A percentile compares a stretch with the other conserved stretches of the same genome.
Conservation (phyloP, 441 rosid genomes). For the Lepidium campestre region DNA sequence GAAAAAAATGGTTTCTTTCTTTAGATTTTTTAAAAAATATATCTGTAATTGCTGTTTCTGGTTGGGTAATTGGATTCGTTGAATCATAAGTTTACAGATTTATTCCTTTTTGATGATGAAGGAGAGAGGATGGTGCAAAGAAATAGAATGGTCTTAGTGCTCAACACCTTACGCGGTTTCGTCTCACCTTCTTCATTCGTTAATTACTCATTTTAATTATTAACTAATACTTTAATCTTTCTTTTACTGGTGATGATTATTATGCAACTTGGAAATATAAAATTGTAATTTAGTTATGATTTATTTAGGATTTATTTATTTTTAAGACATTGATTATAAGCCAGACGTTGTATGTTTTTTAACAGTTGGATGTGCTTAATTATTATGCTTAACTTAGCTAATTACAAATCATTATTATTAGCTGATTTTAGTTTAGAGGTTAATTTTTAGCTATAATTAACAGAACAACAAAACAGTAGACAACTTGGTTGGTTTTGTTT, state of each 20-base stretch:
- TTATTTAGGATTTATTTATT: not conserved
- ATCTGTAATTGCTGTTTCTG: constrained; percentile 18
- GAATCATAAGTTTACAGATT: constrained; percentile 13
- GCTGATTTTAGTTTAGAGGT: constrained; percentile 1
- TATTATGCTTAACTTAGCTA: not conserved
- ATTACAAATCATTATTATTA: not conserved
- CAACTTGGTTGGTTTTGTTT: not conserved
- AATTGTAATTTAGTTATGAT: not conserved
- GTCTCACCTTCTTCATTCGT: constrained; percentile 29
- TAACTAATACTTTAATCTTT: not conserved
- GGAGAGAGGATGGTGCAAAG: constrained; percentile 15
- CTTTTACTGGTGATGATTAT: constrained; percentile 12
- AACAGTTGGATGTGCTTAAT: not conserved
- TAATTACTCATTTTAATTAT: constrained; percentile 3
- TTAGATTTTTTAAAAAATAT: not conserved
- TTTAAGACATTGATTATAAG: constrained; percentile 1
- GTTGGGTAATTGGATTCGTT: constrained; percentile 17
- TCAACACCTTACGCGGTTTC: constrained; percentile 24
- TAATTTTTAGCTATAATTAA: not conserved
- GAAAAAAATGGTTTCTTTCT: constrained; percentile 2
- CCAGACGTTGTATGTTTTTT: constrained; percentile 4
- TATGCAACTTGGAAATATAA: not conserved
- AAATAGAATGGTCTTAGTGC: constrained; percentile 7
- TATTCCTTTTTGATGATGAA: constrained; percentile 1
- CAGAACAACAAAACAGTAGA: not conserved